phyloP scores from a whole-genome alignment of 768 basidiomycete species.

The Trametes gibbosa region DNA sequence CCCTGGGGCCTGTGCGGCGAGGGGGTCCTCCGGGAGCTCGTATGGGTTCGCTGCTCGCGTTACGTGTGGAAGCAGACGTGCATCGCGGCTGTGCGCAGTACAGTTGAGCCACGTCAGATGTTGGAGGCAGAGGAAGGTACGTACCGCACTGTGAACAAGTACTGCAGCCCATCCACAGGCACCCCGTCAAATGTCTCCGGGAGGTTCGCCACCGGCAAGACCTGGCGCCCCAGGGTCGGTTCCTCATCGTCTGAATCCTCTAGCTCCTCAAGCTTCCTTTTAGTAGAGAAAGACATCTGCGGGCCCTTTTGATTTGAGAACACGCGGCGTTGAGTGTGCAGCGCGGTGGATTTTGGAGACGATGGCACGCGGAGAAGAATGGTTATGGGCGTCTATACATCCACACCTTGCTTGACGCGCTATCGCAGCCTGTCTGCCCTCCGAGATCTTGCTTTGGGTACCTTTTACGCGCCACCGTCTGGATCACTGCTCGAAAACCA shows the following conservation, averaged over 20 bases:
- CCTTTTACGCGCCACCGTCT: too few species aligned
- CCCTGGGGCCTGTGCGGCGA: conserved; percentile 12
- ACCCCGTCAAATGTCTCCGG: conserved; percentile 64
- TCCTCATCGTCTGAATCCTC: conserved; percentile 64
- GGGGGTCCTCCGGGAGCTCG: conserved; percentile 36
- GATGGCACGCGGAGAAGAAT: not conserved
- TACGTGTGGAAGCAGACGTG: conserved; percentile 58
- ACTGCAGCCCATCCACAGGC: conserved; percentile 73
- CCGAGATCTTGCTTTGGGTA: too few species aligned
- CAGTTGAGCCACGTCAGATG: not conserved
- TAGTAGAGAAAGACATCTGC: conserved; percentile 28
- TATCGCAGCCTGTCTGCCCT: not conserved
- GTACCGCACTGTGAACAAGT: conserved; percentile 80
- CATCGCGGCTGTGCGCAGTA: conserved; percentile 56
- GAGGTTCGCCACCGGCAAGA: conserved; percentile 77
- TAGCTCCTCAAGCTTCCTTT: conserved; percentile 54
- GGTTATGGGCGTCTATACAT: not conserved
- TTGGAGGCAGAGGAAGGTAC: conserved; percentile 19
- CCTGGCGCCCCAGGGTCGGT: conserved; percentile 61
- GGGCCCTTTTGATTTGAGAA: not conserved
- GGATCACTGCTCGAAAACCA: too few species aligned
- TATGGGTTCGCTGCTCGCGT: conserved; percentile 72
- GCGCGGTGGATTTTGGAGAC: not conserved
- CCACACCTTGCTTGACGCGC: not conserved
- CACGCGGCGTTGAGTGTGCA: not conserved